Conservation (phyloP, 208 protist genomes). For the Acanthamoeba sp. region DNA sequence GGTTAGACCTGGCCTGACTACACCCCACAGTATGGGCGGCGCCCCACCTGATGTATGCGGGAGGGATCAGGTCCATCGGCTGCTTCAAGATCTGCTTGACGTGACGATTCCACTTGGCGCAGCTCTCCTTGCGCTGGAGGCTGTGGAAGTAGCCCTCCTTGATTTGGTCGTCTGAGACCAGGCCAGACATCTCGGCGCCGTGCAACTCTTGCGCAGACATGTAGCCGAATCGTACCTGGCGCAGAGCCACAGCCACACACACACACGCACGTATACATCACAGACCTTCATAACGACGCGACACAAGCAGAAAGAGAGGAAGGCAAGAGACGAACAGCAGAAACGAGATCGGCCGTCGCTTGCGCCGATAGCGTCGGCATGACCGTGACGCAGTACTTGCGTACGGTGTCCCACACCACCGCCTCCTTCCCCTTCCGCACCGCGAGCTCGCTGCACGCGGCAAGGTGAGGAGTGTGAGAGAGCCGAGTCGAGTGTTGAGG, state of each 20-base stretch:
- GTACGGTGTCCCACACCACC: neutral
- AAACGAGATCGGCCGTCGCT: neutral
- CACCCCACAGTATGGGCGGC: too few species aligned
- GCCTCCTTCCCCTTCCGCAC: neutral
- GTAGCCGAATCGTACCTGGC: constrained; percentile 15
- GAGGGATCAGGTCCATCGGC: neutral
- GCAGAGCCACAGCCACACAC: too few species aligned
- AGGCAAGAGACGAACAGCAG: neutral
- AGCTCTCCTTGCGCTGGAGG: neutral
- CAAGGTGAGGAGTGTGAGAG: neutral
- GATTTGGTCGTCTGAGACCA: neutral
- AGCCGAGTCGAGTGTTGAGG: too few species aligned
- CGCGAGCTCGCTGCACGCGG: neutral
- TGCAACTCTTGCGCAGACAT: neutral
- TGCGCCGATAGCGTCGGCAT: neutral
- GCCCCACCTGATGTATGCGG: neutral
- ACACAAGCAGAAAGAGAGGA: neutral
- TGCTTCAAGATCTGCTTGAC: neutral
- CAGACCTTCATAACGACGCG: neutral
- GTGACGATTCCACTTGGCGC: neutral
- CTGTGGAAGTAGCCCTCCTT: constrained; percentile 33
- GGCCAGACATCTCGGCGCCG: neutral
- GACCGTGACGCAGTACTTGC: constrained; percentile 1
- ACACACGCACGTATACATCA: neutral
- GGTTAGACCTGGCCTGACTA: neutral